Evolutionary conservation across 2,329 filamentous ascomycete genomes (phyloP).

Genomic region (Fusarium temperatum): DNA sequence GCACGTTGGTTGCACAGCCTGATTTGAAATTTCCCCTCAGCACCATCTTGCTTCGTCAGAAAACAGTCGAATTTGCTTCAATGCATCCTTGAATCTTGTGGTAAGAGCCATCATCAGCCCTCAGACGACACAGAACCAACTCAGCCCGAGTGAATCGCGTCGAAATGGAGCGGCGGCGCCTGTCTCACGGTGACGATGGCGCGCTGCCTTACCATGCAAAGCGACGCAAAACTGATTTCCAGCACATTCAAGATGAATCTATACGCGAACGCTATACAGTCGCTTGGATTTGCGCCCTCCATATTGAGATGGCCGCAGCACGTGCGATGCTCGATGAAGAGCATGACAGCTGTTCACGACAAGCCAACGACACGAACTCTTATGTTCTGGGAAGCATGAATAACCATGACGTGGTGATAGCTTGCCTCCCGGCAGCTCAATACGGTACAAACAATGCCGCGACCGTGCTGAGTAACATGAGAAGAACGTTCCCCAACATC

Average conservation of each 20-base stretch:
- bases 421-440: slow-evolving; percentile 23
- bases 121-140: too few species aligned
- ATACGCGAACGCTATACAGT: slow-evolving; percentile 20
- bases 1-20: background rate
- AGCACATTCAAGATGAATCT: fast-evolving
- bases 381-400: slow-evolving; percentile 34
- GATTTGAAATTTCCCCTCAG: background rate
- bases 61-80: too few species aligned
- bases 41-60: too few species aligned
- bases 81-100: too few species aligned
- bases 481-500: slow-evolving; percentile 53
- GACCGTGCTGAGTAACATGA: slow-evolving; percentile 28
- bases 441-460: slow-evolving; percentile 37
- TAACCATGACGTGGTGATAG: slow-evolving; percentile 40
- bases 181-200: fast-evolving
- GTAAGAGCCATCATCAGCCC: too few species aligned
- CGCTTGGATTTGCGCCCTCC: slow-evolving; percentile 46
- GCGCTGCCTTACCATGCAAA: background rate
- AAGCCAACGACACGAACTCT: slow-evolving; percentile 18
- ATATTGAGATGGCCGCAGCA: slow-evolving; percentile 41
- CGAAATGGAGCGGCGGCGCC: background rate
- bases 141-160: too few species aligned
- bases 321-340: slow-evolving; percentile 40
- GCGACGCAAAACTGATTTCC: background rate
- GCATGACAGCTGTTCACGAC: background rate